Evolutionary conservation across 495 filamentous ascomycete species (phyloP).

Genomic region (Oleoguttula mirabilis): DNA sequence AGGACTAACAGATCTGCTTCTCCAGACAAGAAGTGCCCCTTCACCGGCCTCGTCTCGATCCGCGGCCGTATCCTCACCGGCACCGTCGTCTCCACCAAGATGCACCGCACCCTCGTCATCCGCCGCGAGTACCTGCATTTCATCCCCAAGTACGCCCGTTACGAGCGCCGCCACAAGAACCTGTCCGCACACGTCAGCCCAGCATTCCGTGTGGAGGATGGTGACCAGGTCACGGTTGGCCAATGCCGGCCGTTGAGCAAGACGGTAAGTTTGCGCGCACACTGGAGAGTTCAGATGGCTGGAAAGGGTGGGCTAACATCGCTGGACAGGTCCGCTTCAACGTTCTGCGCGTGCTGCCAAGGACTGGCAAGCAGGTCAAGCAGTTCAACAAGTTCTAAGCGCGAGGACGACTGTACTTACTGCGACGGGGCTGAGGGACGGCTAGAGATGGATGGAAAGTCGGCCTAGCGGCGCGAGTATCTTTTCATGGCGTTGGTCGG

Average conservation of each 20-base stretch:
- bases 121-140: slow-evolving; percentile 99
- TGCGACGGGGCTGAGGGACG: too few species aligned
- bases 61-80: slow-evolving; percentile 99
- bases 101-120: slow-evolving; percentile 71
- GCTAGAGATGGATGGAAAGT: too few species aligned
- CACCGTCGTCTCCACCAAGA: slow-evolving; percentile 80
- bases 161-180: slow-evolving; percentile 99
- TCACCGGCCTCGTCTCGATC: slow-evolving; percentile 95
- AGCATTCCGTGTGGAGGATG: slow-evolving; percentile 99
- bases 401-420: too few species aligned
- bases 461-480: too few species aligned
- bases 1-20: slow-evolving; percentile 12
- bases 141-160: slow-evolving; percentile 96
- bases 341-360: slow-evolving; percentile 89
- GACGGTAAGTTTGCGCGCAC: slow-evolving; percentile 53
- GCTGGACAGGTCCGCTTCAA: slow-evolving; percentile 84
- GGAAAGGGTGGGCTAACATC: slow-evolving; percentile 1
- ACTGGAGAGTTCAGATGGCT: not conserved
- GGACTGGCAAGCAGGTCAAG: slow-evolving; percentile 96
- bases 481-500: too few species aligned
- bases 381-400: slow-evolving; percentile 91
- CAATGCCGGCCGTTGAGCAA: slow-evolving; percentile 97
- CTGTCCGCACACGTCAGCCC: slow-evolving; percentile 95
- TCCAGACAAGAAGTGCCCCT: slow-evolving; percentile 99
- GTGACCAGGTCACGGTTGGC: slow-evolving; percentile 97